Evolutionary conservation across 371 early-diverging fungal genomes (phyloP).

Genomic region (Apophysomyces sp.): DNA sequence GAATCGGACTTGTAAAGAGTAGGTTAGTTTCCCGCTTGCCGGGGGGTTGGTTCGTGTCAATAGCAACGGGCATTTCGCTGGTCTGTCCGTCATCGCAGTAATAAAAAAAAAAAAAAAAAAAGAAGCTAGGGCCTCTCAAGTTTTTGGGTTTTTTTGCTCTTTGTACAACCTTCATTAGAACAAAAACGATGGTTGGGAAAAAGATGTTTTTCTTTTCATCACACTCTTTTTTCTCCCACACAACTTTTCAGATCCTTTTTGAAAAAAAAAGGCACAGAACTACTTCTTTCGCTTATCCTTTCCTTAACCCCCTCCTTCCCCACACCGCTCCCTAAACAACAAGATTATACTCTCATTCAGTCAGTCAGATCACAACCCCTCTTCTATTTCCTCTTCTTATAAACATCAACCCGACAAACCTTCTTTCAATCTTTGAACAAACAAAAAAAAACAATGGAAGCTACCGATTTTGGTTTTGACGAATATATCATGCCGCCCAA

Average conservation of each 20-base stretch:
- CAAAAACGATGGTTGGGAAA: background rate
- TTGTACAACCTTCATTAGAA: background rate
- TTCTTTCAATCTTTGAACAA: background rate
- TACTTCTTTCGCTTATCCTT: background rate
- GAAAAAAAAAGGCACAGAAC: background rate
- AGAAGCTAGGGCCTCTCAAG: background rate
- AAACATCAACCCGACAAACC: background rate
- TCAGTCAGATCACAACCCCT: background rate
- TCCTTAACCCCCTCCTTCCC: background rate
- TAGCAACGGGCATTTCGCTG: background rate
- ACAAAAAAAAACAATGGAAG: slow-evolving; percentile 4
- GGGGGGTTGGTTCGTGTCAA: background rate
- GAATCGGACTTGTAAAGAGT: background rate
- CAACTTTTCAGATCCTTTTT: background rate
- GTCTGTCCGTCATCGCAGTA: slow-evolving; percentile 1
- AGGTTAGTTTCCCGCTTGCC: background rate
- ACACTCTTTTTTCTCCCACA: background rate
- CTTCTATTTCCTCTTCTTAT: background rate
- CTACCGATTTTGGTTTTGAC: slow-evolving; percentile 46
- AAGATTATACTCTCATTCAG: background rate
- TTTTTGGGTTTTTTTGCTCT: background rate
- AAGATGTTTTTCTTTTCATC: background rate
- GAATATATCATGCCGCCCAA: slow-evolving; percentile 49
- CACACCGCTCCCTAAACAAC: slow-evolving; percentile 3
- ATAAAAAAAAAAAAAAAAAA: too few species aligned